Evolutionary conservation across 768 basidiomycete genomes (phyloP).

Genomic region (Suillus plorans): DNA sequence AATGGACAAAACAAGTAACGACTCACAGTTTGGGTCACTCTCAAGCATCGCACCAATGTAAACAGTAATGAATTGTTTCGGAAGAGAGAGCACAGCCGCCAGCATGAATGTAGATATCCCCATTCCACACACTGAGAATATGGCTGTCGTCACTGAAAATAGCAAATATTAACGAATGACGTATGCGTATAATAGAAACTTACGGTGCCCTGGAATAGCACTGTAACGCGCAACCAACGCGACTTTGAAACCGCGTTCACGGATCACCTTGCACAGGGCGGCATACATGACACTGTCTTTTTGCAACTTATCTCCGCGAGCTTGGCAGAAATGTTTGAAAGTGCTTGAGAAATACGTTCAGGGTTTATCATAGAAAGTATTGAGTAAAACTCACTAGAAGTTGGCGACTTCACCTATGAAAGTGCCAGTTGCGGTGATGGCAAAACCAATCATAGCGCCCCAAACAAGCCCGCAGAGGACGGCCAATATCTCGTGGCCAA

Average conservation of each 20-base stretch:
- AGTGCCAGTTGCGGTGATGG: conserved; percentile 73
- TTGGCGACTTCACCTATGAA: conserved; percentile 83
- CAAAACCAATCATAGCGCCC: conserved; percentile 81
- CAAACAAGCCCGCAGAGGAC: conserved; percentile 81
- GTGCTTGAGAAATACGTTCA: conserved; percentile 41
- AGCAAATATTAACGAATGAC: conserved; percentile 2
- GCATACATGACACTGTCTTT: conserved; percentile 45
- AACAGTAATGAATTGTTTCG: conserved; percentile 84
- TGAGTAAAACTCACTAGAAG: conserved; percentile 55
- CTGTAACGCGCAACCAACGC: conserved; percentile 68
- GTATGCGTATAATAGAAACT: conserved; percentile 19
- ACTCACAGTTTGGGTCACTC: conserved; percentile 32
- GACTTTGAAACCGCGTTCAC: conserved; percentile 81
- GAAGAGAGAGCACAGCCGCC: conserved; percentile 76
- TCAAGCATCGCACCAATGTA: conserved; percentile 66
- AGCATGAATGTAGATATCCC: conserved; percentile 58
- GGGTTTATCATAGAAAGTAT: background rate
- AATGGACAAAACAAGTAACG: background rate
- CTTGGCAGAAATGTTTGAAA: conserved; percentile 74
- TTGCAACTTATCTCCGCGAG: conserved; percentile 67
- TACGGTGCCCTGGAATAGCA: conserved; percentile 83
- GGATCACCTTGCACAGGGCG: conserved; percentile 59
- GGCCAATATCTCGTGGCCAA: conserved; percentile 85
- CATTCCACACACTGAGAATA: conserved; percentile 85
- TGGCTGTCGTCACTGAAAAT: conserved; percentile 66